Evolutionary conservation across 805 yeast genomes (phyloP).

Genomic region (Debaryomyces castellii): DNA sequence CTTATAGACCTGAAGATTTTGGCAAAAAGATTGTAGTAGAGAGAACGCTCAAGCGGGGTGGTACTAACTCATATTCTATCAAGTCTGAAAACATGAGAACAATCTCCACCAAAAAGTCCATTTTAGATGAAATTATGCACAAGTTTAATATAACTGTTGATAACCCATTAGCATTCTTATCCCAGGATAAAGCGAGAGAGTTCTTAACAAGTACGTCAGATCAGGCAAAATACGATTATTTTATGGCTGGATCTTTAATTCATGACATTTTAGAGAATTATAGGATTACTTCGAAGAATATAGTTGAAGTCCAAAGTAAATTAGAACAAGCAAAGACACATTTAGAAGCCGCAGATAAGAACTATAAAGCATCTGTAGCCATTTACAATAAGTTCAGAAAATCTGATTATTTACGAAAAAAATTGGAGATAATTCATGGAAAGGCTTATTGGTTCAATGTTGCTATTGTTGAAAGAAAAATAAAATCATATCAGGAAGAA

Average conservation of each 20-base stretch:
- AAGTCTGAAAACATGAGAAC: slow-evolving; percentile 50
- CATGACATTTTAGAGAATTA: slow-evolving; percentile 63
- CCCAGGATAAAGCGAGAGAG: slow-evolving; percentile 92
- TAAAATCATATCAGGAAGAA: slow-evolving; percentile 12
- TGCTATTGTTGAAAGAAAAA: slow-evolving; percentile 24
- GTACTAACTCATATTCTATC: slow-evolving; percentile 53
- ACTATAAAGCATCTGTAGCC: slow-evolving; percentile 27
- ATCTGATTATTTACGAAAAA: slow-evolving; percentile 32
- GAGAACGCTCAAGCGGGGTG: slow-evolving; percentile 57
- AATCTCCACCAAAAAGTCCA: slow-evolving; percentile 60
- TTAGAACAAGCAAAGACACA: slow-evolving; percentile 24
- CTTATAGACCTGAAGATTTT: slow-evolving; percentile 60
- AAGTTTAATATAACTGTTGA: slow-evolving; percentile 76
- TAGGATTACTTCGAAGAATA: slow-evolving; percentile 26
- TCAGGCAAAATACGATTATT: slow-evolving; percentile 67
- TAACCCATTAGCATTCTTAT: slow-evolving; percentile 88
- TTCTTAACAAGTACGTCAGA: slow-evolving; percentile 79
- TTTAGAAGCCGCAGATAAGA: slow-evolving; percentile 22
- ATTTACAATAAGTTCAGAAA: slow-evolving; percentile 34
- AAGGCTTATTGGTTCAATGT: slow-evolving; percentile 45
- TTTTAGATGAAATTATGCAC: slow-evolving; percentile 66
- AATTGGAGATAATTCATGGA: slow-evolving; percentile 35
- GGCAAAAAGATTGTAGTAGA: slow-evolving; percentile 74
- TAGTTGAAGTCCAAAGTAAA: slow-evolving; percentile 27
- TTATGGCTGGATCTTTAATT: slow-evolving; percentile 77